These are phyloP conservation scores for Boechera stricta DNA, from an alignment of 345 rosid genomes.

Conservation along the genomic window DNA sequence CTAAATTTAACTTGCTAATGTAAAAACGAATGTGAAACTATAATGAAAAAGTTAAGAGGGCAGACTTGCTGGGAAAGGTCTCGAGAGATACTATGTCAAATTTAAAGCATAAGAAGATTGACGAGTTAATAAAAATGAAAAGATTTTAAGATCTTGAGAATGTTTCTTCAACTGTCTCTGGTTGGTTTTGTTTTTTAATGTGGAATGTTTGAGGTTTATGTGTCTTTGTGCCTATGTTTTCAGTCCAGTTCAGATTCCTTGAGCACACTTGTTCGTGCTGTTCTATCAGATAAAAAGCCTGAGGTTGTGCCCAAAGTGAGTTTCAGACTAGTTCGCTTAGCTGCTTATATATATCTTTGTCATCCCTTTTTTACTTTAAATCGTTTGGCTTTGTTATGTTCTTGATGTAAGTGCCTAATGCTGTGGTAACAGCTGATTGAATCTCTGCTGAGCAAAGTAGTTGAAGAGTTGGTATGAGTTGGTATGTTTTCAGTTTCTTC, in stretches of 20 bases:
- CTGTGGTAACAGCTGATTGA: conserved; percentile 73
- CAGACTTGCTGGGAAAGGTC: background rate
- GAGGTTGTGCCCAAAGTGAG: conserved; percentile 83
- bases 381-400: conserved; percentile 17
- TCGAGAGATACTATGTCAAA: conserved; percentile 35
- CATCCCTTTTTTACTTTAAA: conserved; percentile 13
- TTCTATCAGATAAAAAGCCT: conserved; percentile 77
- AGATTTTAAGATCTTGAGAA: conserved; percentile 59
- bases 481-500: conserved; percentile 50
- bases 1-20: background rate
- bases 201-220: conserved; percentile 21
- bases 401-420: conserved; percentile 35
- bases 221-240: conserved; percentile 25
- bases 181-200: conserved; percentile 22
- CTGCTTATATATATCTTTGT: conserved; percentile 1
- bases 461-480: conserved; percentile 52
- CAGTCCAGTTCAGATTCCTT: conserved; percentile 64
- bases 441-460: conserved; percentile 84
- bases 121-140: background rate
- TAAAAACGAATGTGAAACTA: background rate
- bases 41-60: conserved; percentile 1
- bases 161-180: conserved; percentile 31
- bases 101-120: background rate
- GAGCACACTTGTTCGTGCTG: conserved; percentile 75
- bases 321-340: conserved; percentile 9